Conservation (phyloP, 768 basidiomycete genomes). For the Lactifluus volemus region DNA sequence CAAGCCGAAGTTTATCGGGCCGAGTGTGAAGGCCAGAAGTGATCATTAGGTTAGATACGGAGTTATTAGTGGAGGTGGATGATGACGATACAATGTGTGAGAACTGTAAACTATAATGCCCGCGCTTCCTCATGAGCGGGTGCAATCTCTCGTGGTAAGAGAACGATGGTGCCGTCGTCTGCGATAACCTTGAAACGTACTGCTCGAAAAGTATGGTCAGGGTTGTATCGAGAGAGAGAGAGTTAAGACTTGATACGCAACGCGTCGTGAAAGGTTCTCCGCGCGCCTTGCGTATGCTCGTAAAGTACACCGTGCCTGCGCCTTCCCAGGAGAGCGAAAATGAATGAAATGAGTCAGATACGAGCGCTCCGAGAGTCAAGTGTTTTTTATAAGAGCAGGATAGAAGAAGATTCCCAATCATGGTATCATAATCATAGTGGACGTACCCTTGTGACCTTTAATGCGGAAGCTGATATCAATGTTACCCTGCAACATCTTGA, state of each 20-base stretch:
- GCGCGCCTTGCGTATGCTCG: conserved; percentile 48
- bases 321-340: conserved; percentile 29
- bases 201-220: background rate
- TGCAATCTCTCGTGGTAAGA: background rate
- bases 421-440: no score
- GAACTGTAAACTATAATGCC: background rate
- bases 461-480: conserved; percentile 72
- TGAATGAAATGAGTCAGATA: background rate
- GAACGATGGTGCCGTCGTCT: conserved; percentile 6
- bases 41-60: background rate
- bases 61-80: background rate
- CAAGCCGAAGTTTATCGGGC: background rate
- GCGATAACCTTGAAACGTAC: conserved; percentile 14
- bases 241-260: conserved; percentile 32
- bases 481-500: conserved; percentile 65
- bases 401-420: no score
- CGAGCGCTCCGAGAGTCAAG: background rate
- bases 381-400: background rate
- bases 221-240: background rate
- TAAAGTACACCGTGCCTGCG: conserved; percentile 74
- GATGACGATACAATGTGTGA: background rate
- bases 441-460: conserved; percentile 58
- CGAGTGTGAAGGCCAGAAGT: background rate
- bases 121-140: background rate
- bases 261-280: conserved; percentile 11